Evolutionary conservation across 2,329 filamentous ascomycete species (phyloP).

Genomic region (Aspergillus quadricinctus): DNA sequence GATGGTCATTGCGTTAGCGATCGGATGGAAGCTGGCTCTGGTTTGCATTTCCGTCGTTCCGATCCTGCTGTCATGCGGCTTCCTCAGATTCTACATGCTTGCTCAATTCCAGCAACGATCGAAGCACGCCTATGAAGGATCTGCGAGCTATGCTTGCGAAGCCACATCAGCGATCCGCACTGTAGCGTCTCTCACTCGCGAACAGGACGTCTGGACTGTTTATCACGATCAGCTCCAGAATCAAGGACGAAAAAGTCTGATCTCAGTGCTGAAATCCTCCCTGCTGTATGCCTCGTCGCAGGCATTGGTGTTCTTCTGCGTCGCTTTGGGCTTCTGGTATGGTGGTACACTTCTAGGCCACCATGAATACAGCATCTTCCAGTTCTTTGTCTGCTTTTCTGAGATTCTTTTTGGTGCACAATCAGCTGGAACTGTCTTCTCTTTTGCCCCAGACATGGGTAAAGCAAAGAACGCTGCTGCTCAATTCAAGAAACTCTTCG

Average conservation of each 20-base stretch:
- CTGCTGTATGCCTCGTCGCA: conserved; percentile 79
- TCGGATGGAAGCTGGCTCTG: conserved; percentile 84
- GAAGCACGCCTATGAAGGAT: conserved; percentile 73
- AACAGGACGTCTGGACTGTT: conserved; percentile 69
- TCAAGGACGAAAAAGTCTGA: conserved; percentile 65
- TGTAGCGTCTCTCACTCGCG: conserved; percentile 83
- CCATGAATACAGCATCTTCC: conserved; percentile 69
- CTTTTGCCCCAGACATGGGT: conserved; percentile 86
- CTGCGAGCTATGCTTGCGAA: conserved; percentile 85
- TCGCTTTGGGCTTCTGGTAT: conserved; percentile 91
- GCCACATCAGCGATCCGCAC: conserved; percentile 92
- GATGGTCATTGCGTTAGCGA: conserved; percentile 63
- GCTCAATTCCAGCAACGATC: conserved; percentile 73
- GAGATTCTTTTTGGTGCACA: conserved; percentile 88
- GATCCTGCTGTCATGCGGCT: conserved; percentile 73
- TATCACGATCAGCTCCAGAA: conserved; percentile 64
- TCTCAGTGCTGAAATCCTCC: conserved; percentile 72
- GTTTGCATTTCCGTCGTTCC: conserved; percentile 78
- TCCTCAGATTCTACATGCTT: conserved; percentile 80
- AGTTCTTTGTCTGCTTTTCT: conserved; percentile 90
- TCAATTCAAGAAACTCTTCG: conserved; percentile 77
- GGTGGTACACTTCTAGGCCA: conserved; percentile 71
- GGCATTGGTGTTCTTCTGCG: conserved; percentile 75
- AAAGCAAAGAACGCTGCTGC: conserved; percentile 83
- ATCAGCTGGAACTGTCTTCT: conserved; percentile 84